Evolutionary conservation across 176 grass and related monocot genomes (phyloP).

Genomic region (Secale cereale): DNA sequence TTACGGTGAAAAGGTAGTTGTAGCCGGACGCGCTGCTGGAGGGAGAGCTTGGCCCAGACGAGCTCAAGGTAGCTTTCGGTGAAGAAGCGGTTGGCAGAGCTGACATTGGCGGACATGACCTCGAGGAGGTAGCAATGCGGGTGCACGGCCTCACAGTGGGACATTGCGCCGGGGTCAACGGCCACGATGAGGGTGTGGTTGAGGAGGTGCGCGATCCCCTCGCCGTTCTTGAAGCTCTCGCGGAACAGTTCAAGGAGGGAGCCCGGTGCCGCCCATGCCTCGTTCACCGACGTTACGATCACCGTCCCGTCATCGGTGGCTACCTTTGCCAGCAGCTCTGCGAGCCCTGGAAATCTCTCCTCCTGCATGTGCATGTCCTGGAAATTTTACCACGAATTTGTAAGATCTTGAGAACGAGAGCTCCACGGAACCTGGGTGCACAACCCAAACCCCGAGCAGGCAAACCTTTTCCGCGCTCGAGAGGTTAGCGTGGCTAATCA

Average conservation of each 20-base stretch:
- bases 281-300: conserved; percentile 58
- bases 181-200: conserved; percentile 54
- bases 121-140: conserved; percentile 50
- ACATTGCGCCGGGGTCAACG: conserved; percentile 44
- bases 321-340: background rate
- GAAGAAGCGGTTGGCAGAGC: conserved; percentile 30
- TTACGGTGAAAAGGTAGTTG: conserved; percentile 66
- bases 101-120: conserved; percentile 7
- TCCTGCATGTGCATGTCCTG: background rate
- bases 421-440: too few species aligned
- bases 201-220: conserved; percentile 31
- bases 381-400: background rate
- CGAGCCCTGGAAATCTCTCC: background rate
- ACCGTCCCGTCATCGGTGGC: conserved; percentile 28
- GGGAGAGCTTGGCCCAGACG: conserved; percentile 51
- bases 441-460: too few species aligned
- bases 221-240: conserved; percentile 56
- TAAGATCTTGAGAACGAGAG: too few species aligned
- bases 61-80: conserved; percentile 54
- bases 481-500: too few species aligned
- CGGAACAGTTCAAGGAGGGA: conserved; percentile 55
- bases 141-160: conserved; percentile 47
- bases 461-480: too few species aligned
- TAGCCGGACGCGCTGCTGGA: conserved; percentile 54
- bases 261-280: conserved; percentile 45